phyloP scores from a whole-genome alignment of 2,329 filamentous ascomycete genomes.

The Dothiorella sarmentorum region DNA sequence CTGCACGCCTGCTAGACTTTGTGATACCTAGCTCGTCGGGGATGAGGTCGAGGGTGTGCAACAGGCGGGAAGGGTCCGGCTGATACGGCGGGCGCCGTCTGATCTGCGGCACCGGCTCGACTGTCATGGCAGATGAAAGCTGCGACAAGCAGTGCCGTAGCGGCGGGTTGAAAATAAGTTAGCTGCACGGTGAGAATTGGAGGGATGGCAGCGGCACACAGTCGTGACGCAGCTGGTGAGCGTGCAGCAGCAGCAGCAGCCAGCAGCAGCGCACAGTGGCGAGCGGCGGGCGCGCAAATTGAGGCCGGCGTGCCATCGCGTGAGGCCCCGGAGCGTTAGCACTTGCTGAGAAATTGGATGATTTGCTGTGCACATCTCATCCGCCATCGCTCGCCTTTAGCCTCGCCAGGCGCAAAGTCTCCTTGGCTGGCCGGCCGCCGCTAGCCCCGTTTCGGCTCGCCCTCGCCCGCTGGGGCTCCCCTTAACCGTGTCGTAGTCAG shows the following conservation, averaged over 20 bases:
- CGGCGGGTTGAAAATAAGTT: not conserved
- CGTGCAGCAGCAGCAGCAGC: too few species aligned
- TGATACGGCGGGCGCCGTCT: conserved; percentile 15
- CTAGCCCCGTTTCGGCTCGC: conserved; percentile 10
- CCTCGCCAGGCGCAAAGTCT: conserved; percentile 15
- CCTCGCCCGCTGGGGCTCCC: conserved; percentile 7
- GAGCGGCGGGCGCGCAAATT: conserved; percentile 15
- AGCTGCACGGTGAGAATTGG: too few species aligned
- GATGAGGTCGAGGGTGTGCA: conserved; percentile 28
- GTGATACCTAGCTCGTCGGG: conserved; percentile 21
- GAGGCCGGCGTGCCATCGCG: conserved; percentile 14
- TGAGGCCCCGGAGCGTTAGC: conserved; percentile 15
- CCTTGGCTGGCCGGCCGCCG: conserved; percentile 8
- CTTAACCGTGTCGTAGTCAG: conserved; percentile 17
- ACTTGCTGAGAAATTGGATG: conserved; percentile 14
- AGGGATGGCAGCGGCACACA: too few species aligned
- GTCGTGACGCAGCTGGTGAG: too few species aligned
- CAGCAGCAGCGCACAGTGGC: not conserved
- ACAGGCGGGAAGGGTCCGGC: conserved; percentile 20
- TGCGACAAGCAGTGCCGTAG: conserved; percentile 12
- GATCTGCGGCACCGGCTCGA: conserved; percentile 15
- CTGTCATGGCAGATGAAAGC: conserved; percentile 3
- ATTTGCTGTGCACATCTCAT: conserved; percentile 15
- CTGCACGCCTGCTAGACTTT: conserved; percentile 33
- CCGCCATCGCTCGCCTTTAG: conserved; percentile 15